These are phyloP conservation scores for Citrus glauca DNA, from an alignment of 345 rosid species.

Conservation along the genomic window DNA sequence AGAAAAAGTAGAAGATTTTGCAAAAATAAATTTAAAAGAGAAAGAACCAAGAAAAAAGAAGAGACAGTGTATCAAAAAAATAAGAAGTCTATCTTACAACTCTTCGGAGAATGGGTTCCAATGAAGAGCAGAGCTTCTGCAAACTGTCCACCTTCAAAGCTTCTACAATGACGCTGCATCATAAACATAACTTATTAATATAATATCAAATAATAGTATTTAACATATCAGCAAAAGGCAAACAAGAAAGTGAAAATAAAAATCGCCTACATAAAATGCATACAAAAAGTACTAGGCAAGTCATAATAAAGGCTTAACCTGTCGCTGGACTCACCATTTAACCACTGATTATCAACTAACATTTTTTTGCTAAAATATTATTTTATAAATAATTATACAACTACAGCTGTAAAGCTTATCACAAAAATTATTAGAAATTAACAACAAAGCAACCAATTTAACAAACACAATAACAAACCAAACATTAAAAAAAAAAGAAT, in stretches of 20 bases:
- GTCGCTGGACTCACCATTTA: not conserved
- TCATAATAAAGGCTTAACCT: not conserved
- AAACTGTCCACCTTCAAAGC: slow-evolving; percentile 95
- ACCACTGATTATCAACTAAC: not conserved
- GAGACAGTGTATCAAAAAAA: not conserved
- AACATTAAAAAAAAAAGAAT: not conserved
- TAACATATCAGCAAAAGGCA: not conserved
- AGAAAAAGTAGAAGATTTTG: not conserved
- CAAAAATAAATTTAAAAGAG: slow-evolving; percentile 1
- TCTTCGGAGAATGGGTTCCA: slow-evolving; percentile 96
- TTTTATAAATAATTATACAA: not conserved
- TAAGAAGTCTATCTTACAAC: slow-evolving; percentile 58
- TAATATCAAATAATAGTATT: not conserved
- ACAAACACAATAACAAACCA: not conserved
- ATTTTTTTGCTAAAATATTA: not conserved
- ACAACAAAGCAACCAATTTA: not conserved
- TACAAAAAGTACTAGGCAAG: not conserved
- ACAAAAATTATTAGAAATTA: not conserved
- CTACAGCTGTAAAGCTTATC: not conserved
- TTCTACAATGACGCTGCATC: slow-evolving; percentile 85
- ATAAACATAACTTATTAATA: not conserved
- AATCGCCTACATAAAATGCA: not conserved
- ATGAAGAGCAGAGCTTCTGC: slow-evolving; percentile 94
- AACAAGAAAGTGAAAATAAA: not conserved
- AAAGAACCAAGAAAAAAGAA: not conserved